phyloP scores from a whole-genome alignment of 371 early-diverging fungal species.

The Rhizopus microsporus region DNA sequence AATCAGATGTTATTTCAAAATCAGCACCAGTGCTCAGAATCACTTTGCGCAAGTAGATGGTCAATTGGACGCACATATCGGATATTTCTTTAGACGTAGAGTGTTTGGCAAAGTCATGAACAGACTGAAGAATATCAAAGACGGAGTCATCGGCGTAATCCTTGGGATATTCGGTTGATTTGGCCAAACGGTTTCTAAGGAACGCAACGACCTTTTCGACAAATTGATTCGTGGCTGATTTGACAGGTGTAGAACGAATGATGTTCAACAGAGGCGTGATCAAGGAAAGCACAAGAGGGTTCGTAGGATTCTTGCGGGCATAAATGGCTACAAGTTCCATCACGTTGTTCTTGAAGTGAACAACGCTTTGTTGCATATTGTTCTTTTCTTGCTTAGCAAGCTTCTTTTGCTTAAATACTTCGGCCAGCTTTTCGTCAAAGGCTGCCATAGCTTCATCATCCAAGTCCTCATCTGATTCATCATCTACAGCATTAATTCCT shows the following conservation, averaged over 20 bases:
- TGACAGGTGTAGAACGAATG: constrained; percentile 53
- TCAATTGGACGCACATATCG: constrained; percentile 51
- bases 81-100: constrained; percentile 49
- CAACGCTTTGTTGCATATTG: constrained; percentile 67
- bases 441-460: constrained; percentile 92
- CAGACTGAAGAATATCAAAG: constrained; percentile 58
- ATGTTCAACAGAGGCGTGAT: constrained; percentile 71
- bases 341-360: constrained; percentile 88
- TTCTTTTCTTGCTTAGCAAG: constrained; percentile 63
- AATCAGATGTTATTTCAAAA: constrained; percentile 35
- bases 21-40: constrained; percentile 54
- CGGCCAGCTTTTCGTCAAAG: constrained; percentile 89
- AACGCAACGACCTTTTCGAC: constrained; percentile 67
- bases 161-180: constrained; percentile 65
- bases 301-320: constrained; percentile 67
- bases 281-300: constrained; percentile 69
- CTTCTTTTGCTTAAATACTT: constrained; percentile 86
- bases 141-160: constrained; percentile 49
- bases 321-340: constrained; percentile 82
- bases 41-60: constrained; percentile 56
- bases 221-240: constrained; percentile 63
- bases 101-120: constrained; percentile 71
- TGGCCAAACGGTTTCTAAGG: constrained; percentile 63
- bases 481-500: constrained; percentile 49
- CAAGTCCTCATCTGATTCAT: constrained; percentile 64